Evolutionary conservation across 169 alveolate genomes (phyloP), one percentile per base, ranked within the genome.

Genomic region (Besnoitia besnoiti): DNA sequence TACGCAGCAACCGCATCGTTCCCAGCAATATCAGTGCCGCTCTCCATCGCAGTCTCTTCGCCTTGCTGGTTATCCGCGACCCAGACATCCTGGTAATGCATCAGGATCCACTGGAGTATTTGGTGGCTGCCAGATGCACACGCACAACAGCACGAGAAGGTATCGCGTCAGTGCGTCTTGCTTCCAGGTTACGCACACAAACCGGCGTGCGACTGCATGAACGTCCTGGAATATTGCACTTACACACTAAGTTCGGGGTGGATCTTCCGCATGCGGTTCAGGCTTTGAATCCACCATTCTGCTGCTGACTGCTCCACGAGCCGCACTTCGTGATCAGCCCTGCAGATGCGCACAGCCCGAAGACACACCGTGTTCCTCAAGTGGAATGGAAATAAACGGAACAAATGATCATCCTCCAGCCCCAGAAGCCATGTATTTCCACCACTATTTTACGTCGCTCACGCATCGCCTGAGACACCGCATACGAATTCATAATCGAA

Each of bases 221-320:
- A 33, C 47, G 5, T 35, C 40, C n/a, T 21, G 33, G 82, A 7
- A 14, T 5, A 14, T 33, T 39, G 16, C 40, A 33, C 90, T 55
- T 85, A 85, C 90, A 85, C 80, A 55, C 76, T 47, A 14, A 85
- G 80, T 40, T 85, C 90, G 33, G 90, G 90, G 40, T 85, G 90
- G 21, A 85, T 50, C 37, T 42, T 61, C 76, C 51, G 50, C 90
- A 85, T 85, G 37, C 80, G 49, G 80, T 85, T 85, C 35, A 85
- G 49, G 80, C 90, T 85, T 80, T 85, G 90, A 12, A 85, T 55
- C 90, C 90, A 85, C 90, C 90, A 85, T 61, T 85, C 90, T n/a
- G 90, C 90, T 46, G 50, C 42, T 37, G 50, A 35, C 16, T 62
- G 90, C 51, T 85, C 80, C 50, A 85, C 79, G 19, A 85, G 90